These are phyloP conservation scores for Penicillium polonicum DNA, from an alignment of 2,329 filamentous ascomycete species.

Conservation along the genomic window DNA sequence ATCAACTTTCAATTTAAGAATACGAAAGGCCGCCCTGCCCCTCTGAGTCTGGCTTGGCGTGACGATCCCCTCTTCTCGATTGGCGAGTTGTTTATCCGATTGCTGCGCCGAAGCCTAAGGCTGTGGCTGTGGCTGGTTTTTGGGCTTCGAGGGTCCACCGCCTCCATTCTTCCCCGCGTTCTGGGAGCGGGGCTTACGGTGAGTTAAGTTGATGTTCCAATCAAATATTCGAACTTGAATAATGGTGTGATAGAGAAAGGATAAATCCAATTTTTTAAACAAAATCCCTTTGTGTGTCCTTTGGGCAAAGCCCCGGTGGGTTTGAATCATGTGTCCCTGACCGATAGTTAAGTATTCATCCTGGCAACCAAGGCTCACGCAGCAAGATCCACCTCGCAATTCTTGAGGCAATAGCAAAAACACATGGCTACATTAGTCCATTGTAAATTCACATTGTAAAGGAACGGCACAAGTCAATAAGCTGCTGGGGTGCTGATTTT, in stretches of 20 bases:
- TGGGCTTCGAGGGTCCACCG: background rate
- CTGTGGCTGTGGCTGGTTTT: background rate
- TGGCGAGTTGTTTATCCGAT: slow-evolving; percentile 7
- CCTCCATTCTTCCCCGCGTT: slow-evolving; percentile 2
- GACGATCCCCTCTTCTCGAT: slow-evolving; percentile 18
- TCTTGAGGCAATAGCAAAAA: background rate
- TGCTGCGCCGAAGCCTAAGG: background rate
- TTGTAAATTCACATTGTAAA: background rate
- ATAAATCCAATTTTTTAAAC: background rate
- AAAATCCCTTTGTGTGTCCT: background rate
- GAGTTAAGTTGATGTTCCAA: background rate
- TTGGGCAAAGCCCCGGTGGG: background rate
- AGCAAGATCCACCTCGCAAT: background rate
- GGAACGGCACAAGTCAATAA: background rate
- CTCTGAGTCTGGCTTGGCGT: slow-evolving; percentile 16
- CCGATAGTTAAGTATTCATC: background rate
- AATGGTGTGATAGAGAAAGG: background rate
- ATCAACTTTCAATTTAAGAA: slow-evolving; percentile 13
- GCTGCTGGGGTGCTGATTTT: background rate
- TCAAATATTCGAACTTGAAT: background rate
- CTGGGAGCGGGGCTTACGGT: background rate
- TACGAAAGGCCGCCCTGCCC: slow-evolving; percentile 12
- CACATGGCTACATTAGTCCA: background rate
- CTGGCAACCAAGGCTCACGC: background rate
- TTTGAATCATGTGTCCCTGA: background rate